Evolutionary conservation across 345 rosid species (phyloP), one percentile per base, ranked within the genome.

Genomic region (Brassica incana): DNA sequence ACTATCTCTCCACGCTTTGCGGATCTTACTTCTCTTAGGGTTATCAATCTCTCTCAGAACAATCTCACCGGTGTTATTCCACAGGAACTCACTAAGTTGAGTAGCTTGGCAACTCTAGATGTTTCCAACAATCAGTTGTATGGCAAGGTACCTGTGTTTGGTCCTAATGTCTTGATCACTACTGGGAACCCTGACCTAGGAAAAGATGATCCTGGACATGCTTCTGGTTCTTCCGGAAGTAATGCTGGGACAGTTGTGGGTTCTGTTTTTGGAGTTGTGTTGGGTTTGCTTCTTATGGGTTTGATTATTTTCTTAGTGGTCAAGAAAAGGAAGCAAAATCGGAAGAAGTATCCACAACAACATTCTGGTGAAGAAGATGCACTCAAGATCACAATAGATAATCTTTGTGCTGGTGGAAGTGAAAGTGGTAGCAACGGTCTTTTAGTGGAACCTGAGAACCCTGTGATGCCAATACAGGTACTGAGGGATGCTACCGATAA

Each of bases 181-280:
- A 65, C 0, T 38, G 94, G 96, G 36, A 92, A 92, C 76, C 80
- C 81, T 65, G 56, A 82, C 82, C 74, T 89, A 5, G 90, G 90
- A 10, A 88, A 88, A 69, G 77, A 78, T 48, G 63, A 72, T 8
- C 56, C 82, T 50, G 16, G 74, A 5, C 10, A 2, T 69, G 12
- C 40, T 2, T 1, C 84, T 54, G 38, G 32, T 77, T 35, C 72
- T 43, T 35, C 70, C 6, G 12, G 69, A 15, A 73, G 81, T 4
- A 83, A 64, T 15, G 63, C 69, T 4, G 84, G 84, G 2, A 83
- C 75, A 66, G 43, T 85, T 52, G 80, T 84, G 43, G 91, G 86
- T 56, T 78, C 67, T 71, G 76, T 85, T 18, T 80, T 82, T 65
- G 91, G 80, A 33, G 75, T 65, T 61, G 54, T 78, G 69, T 43